Evolutionary conservation across 441 rosid genomes (phyloP), one percentile per base, ranked within the genome.

Genomic region (Populus tomentosa): DNA sequence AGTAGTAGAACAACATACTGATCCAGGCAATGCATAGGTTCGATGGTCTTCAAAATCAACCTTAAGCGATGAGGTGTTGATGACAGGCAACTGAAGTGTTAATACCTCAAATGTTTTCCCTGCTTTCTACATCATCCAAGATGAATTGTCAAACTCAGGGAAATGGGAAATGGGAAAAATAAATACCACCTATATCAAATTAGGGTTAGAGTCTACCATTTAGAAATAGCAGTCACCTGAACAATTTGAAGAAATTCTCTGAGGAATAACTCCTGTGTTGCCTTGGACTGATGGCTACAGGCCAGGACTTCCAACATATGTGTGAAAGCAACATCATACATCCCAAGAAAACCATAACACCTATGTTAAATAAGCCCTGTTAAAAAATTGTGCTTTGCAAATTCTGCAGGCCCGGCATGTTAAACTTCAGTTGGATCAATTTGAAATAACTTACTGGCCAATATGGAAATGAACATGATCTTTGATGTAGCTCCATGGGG

Each of bases 391-490:
- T 72, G 65, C 71, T 81, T 70, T 66, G 53, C 26, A 42, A 80
- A 78, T 50, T 72, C 75, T 28, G 61, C 65, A 82, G 63, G 10
- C 36, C 62, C 28, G 53, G 53, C 6, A 21, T 53, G 78, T 56
- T 38, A 76, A 81, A 81, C 69, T 77, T 76, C 67, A 78, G 66
- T 72, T 71, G 74, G 50, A 79, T 59, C 26, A 74, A 65, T 69
- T 73, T 59, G 63, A 71, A 59, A 82, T 69, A 82, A 86, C 98
- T 89, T 89, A 97, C 99, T 93, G 98, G 82, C 98, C 99, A 79
- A 93, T 89, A 80, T 90, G 97, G 86, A 94, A 97, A 88, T 94
- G 87, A 78, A 97, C 91, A 87, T 94, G 98, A 90, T 97, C 98
- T 82, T 91, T 94, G 84, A 97, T 97, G 81, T 87, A 92, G 84